These are phyloP conservation scores for Zoysia pacifica DNA, from an alignment of 176 grass and related monocot species.

Conservation along the genomic window DNA sequence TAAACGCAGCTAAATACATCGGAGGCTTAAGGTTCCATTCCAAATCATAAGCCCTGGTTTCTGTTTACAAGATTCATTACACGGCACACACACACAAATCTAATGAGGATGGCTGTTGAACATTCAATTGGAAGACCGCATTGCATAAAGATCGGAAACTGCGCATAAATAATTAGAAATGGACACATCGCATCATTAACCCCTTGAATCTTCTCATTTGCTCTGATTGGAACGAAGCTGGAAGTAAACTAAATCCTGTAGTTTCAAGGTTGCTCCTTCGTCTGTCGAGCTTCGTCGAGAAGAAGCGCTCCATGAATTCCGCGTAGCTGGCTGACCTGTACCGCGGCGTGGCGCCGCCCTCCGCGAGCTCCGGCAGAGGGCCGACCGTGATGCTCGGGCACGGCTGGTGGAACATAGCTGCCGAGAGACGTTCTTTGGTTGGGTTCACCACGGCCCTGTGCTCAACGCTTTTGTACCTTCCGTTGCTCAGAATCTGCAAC, in stretches of 20 bases:
- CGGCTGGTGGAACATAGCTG: conserved; percentile 43
- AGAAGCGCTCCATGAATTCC: conserved; percentile 21
- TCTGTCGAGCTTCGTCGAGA: conserved; percentile 5
- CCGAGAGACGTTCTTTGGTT: conserved; percentile 41
- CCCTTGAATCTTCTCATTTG: not conserved
- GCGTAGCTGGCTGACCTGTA: conserved; percentile 11
- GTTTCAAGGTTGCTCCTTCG: conserved; percentile 15
- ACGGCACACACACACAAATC: too few relatives aligned
- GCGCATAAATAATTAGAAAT: too few relatives aligned
- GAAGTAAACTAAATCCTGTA: not conserved
- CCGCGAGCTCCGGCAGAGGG: conserved; percentile 35
- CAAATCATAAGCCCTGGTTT: too few relatives aligned
- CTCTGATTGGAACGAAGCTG: not conserved
- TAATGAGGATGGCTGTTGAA: too few relatives aligned
- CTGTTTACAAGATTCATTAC: too few relatives aligned
- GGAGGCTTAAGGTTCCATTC: too few relatives aligned
- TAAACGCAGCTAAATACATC: not conserved
- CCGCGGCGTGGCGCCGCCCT: not conserved
- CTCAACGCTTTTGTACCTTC: conserved; percentile 46
- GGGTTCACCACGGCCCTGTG: conserved; percentile 44
- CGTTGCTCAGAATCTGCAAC: conserved; percentile 48
- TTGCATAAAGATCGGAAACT: too few relatives aligned
- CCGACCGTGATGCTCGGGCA: conserved; percentile 10
- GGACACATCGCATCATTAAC: too few relatives aligned
- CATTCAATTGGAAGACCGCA: too few relatives aligned